Evolutionary conservation across 2,329 filamentous ascomycete species (phyloP), one percentile per base, ranked within the genome.

Genomic region (Ceratocystis albifundus): DNA sequence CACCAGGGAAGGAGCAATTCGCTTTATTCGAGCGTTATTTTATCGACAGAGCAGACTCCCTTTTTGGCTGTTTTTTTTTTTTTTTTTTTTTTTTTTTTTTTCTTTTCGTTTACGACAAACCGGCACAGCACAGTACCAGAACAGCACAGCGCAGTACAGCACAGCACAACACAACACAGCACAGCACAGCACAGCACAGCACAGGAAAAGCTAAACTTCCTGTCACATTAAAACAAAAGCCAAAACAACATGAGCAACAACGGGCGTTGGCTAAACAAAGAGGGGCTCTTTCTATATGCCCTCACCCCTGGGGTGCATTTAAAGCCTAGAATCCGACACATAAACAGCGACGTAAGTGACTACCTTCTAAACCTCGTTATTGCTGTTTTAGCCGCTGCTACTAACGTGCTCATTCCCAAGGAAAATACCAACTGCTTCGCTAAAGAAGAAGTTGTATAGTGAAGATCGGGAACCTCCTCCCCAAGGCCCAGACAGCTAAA

Each of bases 1-100:
- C 50, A 46, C 46, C 41, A 57, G 62, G 48, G 46, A 55, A 55
- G 46, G 46, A 57, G 50, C 50, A 28, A 59, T 45, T 61, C 48
- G 63, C 32, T 59, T 59, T 59, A 65, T 59, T 55, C 32, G 5
- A 3, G 45, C 61, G 8, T 22, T n/a, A 41, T 57, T 55, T 46
- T 55, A 32, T 53, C 53, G 62, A 57, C 22, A 30, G 50, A 12
- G 20, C 4, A 50, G 2, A 50, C 7, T 22, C 46, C 46, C 17
- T 50, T 20, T 8, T 22, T n/a, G n/a, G n/a, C n/a, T n/a, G n/a
- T n/a, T n/a, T 50, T 20, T 8, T 22, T 50, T 20, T 8, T 22
- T 50, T 20, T 8, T 22, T 50, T 20, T 8, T 22, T n/a, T n/a
- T 12, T 20, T 22, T n/a, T 22, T n/a, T 28, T 15, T 15, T 12